Base-by-base conservation (phyloP, 768 basidiomycete species). In the Lentinula edodes region DNA sequence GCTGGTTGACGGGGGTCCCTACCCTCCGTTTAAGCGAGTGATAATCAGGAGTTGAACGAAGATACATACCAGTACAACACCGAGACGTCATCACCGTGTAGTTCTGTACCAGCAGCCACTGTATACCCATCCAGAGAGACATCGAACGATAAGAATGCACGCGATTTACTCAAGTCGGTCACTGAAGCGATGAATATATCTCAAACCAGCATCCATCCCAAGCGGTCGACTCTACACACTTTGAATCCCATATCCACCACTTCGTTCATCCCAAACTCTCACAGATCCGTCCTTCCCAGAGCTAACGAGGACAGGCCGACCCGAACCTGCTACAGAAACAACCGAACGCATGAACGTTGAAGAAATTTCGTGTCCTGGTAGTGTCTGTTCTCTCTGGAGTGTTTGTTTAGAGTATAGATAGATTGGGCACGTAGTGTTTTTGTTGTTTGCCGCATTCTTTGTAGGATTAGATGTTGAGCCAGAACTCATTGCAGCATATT, bases 1-100 rank as follows among this genome's bases (percentile, higher is more conserved):
- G 77, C 79, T 9, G 93, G 85, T 58, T 86, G 84, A n/a, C 95
- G 84, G 18, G 89, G 88, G 71, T 98, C 95, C 92, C 93, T 94
- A n/a, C 2, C 32, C 9, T 56, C 10, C 68, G 28, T 51, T 6
- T 56, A 35, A 53, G 18, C 12, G 39, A 52, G 52, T 53, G 45
- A 50, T 42, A n/a, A 56, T 61, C 34, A 56, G 38, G 10, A 36
- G 43, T 20, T 15, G 46, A 61, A 23, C 61, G 50, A 35, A 15
- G 61, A 42, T 43, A 61, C 66, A 28, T 61, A 92, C 95, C 94
- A 97, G 76, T 89, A 97, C 2, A 93, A 65, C 45, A 97, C 86
- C 7, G 85, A 78, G 0, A 94, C 90, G 64, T 96, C 94, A 50
- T 94, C 88, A 12, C 83, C 85, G 62, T 87, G 83, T 18, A 95